phyloP scores from a whole-genome alignment of 2,329 filamentous ascomycete species.

The Basipetospora sp. region DNA sequence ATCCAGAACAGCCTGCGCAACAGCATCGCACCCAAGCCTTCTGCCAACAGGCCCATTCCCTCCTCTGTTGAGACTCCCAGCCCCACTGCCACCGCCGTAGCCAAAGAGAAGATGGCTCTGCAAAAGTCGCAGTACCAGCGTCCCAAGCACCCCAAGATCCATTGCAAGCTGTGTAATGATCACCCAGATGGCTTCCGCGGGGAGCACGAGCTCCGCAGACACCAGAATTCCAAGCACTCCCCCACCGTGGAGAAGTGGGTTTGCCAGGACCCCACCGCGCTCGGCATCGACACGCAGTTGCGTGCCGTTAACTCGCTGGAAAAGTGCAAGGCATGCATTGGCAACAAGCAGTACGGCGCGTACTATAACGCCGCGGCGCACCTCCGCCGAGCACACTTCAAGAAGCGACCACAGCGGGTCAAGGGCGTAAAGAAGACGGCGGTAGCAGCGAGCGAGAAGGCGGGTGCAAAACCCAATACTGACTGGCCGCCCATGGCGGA shows the following conservation, averaged over 20 bases:
- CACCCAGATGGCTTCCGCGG: constrained; percentile 70
- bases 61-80: background rate
- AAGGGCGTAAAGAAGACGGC: constrained; percentile 17
- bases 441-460: constrained; percentile 9
- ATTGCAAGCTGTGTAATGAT: constrained; percentile 55
- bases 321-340: constrained; percentile 71
- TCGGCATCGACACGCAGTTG: background rate
- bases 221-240: constrained; percentile 52
- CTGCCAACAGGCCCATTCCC: constrained; percentile 13
- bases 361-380: constrained; percentile 95
- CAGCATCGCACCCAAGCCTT: constrained; percentile 31
- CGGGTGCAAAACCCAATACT: no score
- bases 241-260: constrained; percentile 39
- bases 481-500: constrained; percentile 39
- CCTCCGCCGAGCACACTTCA: constrained; percentile 76
- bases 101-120: constrained; percentile 16
- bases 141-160: constrained; percentile 56
- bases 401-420: constrained; percentile 38
- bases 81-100: constrained; percentile 4
- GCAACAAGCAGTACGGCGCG: constrained; percentile 66
- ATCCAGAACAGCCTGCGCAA: constrained; percentile 26
- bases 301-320: constrained; percentile 27
- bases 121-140: constrained; percentile 31
- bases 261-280: constrained; percentile 35
- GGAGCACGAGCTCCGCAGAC: constrained; percentile 64